phyloP scores from a whole-genome alignment of 305 asterid species.

The Petunia hybrid region DNA sequence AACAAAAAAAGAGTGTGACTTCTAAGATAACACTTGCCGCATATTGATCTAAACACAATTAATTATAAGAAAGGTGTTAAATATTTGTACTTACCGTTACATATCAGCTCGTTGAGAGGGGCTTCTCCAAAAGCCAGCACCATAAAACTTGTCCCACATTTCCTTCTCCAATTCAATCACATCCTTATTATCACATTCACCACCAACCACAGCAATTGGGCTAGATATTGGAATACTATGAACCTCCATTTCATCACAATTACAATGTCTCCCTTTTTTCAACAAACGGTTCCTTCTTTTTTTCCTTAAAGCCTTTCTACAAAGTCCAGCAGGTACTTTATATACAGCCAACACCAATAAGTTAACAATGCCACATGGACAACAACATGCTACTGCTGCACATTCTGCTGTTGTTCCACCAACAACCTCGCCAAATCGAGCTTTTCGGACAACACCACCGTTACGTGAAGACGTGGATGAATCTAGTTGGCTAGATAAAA shows the following conservation, averaged over 20 bases:
- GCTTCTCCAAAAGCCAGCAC: constrained; percentile 93
- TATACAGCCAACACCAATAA: constrained; percentile 70
- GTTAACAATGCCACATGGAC: constrained; percentile 76
- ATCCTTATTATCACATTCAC: constrained; percentile 47
- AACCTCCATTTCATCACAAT: constrained; percentile 54
- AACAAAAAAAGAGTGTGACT: background rate
- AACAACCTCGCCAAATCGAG: constrained; percentile 66
- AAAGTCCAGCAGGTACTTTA: constrained; percentile 83
- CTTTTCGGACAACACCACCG: constrained; percentile 19
- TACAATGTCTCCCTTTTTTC: constrained; percentile 54
- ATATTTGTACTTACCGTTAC: constrained; percentile 28
- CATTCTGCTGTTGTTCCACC: constrained; percentile 93
- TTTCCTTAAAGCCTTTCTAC: constrained; percentile 69
- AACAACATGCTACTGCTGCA: constrained; percentile 91
- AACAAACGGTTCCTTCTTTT: constrained; percentile 58
- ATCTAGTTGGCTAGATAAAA: background rate
- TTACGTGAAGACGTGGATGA: background rate
- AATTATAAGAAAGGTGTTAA: background rate
- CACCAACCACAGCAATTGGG: constrained; percentile 40
- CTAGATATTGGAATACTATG: constrained; percentile 45
- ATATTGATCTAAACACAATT: too few species aligned
- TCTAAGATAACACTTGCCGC: too few species aligned
- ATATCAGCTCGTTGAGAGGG: constrained; percentile 63
- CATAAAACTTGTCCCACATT: constrained; percentile 84
- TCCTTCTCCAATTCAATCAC: constrained; percentile 83